Conservation (phyloP, 306 rosid genomes). For the Sindora glabra region DNA sequence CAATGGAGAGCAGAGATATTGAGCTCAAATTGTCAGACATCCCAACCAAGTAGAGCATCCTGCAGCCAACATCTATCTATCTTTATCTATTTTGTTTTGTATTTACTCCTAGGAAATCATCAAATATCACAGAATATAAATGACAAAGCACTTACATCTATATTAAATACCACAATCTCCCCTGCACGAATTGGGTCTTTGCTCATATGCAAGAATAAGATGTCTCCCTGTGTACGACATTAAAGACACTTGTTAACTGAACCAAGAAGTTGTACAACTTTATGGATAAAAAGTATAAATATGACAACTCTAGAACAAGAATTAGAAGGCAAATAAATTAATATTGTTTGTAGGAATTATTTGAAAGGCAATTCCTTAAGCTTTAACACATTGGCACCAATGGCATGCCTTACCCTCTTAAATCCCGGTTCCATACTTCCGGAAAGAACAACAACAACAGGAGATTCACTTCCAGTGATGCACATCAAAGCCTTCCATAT, state of each 20-base stretch:
- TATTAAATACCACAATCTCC: constrained; percentile 66
- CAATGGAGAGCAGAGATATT: background rate
- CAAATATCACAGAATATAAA: background rate
- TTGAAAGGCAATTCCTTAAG: background rate
- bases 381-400: no score
- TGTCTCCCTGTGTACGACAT: constrained; percentile 48
- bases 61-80: background rate
- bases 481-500: constrained; percentile 89
- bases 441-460: constrained; percentile 91
- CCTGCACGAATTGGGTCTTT: constrained; percentile 68
- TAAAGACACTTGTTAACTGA: background rate
- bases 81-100: background rate
- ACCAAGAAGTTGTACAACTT: background rate
- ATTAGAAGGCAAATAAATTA: background rate
- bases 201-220: constrained; percentile 70
- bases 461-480: constrained; percentile 71
- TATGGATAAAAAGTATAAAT: background rate
- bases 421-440: constrained; percentile 98
- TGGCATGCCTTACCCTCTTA: constrained; percentile 45
- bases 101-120: background rate
- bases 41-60: background rate
- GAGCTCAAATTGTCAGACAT: background rate
- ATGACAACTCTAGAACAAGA: no score
- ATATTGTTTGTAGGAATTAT: background rate
- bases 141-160: constrained; percentile 39